Evolutionary conservation across 2,329 filamentous ascomycete genomes (phyloP).

Genomic region (Stemphylium vesicarium): DNA sequence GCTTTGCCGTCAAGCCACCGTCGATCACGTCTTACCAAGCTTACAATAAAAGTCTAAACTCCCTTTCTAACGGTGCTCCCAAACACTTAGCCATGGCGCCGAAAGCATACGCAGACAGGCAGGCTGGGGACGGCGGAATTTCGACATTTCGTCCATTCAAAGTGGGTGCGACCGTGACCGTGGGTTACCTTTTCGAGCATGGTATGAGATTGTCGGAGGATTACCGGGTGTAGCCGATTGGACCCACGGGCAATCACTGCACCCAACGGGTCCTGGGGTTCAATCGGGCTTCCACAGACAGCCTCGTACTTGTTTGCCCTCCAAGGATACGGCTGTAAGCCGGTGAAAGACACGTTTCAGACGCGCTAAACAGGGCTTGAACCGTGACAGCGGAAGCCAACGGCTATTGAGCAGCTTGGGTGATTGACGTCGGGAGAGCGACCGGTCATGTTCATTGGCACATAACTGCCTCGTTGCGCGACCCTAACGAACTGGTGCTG

Average conservation of each 20-base stretch:
- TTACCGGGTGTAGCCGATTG: neutral
- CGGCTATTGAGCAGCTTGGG: neutral
- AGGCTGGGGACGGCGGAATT: neutral
- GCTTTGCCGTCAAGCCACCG: neutral
- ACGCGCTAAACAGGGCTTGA: neutral
- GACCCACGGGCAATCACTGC: neutral
- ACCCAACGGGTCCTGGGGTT: no score
- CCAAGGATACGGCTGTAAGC: neutral
- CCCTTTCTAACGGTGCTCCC: neutral
- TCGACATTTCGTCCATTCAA: neutral
- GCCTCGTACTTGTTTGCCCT: no score
- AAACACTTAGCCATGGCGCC: neutral
- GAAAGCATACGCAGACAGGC: neutral
- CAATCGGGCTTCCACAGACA: no score
- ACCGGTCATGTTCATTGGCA: neutral
- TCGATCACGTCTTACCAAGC: neutral
- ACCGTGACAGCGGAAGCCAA: neutral
- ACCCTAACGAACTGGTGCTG: neutral
- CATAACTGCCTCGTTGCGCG: neutral
- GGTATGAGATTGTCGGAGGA: neutral
- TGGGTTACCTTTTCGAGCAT: neutral
- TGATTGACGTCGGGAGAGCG: neutral
- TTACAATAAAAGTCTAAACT: conserved; percentile 2
- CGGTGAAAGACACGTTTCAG: neutral
- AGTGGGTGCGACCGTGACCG: neutral